Base-by-base conservation (phyloP, 1,284 basidiomycete species). In the Phellinidium pouzarii region DNA sequence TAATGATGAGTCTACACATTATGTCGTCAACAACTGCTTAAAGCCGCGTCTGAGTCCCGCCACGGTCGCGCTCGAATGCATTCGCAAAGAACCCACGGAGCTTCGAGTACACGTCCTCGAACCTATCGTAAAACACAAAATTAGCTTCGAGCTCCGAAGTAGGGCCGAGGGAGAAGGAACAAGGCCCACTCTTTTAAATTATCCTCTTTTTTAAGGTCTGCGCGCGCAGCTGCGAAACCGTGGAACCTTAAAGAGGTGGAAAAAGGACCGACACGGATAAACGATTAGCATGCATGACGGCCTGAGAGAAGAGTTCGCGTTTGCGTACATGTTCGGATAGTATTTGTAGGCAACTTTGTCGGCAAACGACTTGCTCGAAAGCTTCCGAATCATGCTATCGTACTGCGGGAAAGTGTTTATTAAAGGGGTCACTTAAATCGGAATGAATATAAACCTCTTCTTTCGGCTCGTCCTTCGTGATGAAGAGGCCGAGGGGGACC, bases 211-310 rank as follows among this genome's bases (percentile, higher is more conserved):
- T 77, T 72, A 46, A 87, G 70, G 62, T 87, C 69, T 1, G 78
- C 84, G 45, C 85, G 75, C 2, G 85, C 85, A 6, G 82, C 84
- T 3, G 84, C 84, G 75, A 82, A 87, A 37, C 84, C 84, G 62
- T 87, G 84, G 67, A 80, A 78, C 65, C 79, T 82, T 54, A 1
- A 29, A 44, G 27, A 9, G 19, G n/a, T 64, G 54, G 49, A 50
- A 56, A 11, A 50, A 23, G 45, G 19, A 25, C 40, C 49, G 29
- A 20, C 12, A 36, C n/a, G n/a, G n/a, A n/a, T n/a, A n/a, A n/a
- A n/a, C n/a, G n/a, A n/a, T n/a, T n/a, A n/a, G n/a, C n/a, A n/a
- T n/a, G n/a, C n/a, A n/a, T n/a, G n/a, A n/a, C n/a, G n/a, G n/a
- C n/a, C n/a, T n/a, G n/a, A n/a, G n/a, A 40, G 29, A 55, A 23